Base-by-base conservation (phyloP, 805 yeast species). In the Teunomyces stri region DNA sequence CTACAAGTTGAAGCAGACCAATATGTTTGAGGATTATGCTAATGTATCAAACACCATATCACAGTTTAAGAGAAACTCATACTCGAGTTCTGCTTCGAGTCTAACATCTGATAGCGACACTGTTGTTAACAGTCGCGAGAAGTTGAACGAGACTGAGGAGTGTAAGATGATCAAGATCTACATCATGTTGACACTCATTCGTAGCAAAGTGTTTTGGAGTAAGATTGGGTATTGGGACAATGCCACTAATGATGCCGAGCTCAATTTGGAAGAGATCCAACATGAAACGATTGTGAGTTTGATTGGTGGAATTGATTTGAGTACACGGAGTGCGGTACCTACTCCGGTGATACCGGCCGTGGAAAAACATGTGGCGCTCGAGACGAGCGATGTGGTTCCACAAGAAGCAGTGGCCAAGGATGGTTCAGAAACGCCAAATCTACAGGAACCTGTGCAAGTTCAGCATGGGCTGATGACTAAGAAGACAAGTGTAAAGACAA, bases 161-260 rank as follows among this genome's bases (percentile, higher is more conserved):
- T 57, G 64, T 12, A 64, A 68, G 42, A 46, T 70, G 44, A 60
- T 70, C 47, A 72, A 72, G 51, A 56, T 72, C n/a, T 91, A 96
- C 87, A 46, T 68, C 38, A 62, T 69, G 54, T 53, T 73, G 33
- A 55, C 62, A 7, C 77, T 82, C 56, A 72, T 89, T 16, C 78
- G 96, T 45, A 79, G 80, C 36, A 84, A 85, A 59, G 72, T 91
- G 53, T 88, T 85, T 66, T 92, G 96, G 92, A 75, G 95, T 6
- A 82, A 89, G 52, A 64, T 85, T 18, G 97, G 97, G 5, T 75
- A 83, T 27, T 87, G 92, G 91, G 87, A 84, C 48, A 62, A 74
- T 34, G 70, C 66, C 5, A 71, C 66, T 35, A 72, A 68, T 48
- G 52, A 68, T 10, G 59, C 61, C 43, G 62, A 61, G 46, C 27